Conservation (phyloP, 202 grass and related monocot species). For the Schoenoplectus tabernaemontani region DNA sequence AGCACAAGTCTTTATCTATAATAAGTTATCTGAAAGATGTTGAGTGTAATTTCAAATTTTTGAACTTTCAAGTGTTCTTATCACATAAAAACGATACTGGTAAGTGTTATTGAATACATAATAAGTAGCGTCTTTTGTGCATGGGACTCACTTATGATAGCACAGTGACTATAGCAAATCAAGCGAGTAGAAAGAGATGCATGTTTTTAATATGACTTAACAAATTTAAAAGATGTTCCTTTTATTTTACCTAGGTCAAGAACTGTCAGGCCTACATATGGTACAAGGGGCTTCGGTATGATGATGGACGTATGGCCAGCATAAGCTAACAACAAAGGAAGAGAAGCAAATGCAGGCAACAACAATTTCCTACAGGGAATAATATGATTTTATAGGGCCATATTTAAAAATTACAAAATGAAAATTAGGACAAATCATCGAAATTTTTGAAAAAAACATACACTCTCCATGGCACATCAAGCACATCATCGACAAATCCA, state of each 20-base stretch:
- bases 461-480: constrained; percentile 99
- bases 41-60: neutral
- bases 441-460: constrained; percentile 37
- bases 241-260: constrained; percentile 63
- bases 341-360: constrained; percentile 67
- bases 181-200: neutral
- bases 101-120: neutral
- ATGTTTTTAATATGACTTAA: neutral
- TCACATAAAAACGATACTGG: neutral
- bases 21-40: neutral
- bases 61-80: neutral
- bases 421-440: neutral
- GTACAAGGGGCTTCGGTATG: constrained; percentile 80
- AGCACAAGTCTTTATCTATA: too few relatives aligned
- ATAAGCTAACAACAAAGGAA: constrained; percentile 96
- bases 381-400: neutral
- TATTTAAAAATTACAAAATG: neutral
- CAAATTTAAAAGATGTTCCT: neutral
- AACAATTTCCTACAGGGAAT: constrained; percentile 62
- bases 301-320: constrained; percentile 89
- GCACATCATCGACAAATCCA: constrained; percentile 99
- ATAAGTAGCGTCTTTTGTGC: neutral
- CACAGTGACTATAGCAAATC: neutral
- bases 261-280: constrained; percentile 72
- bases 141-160: neutral